Percentiles rank a stretch among this genome's conserved stretches.
These are phyloP conservation scores for Talaromyces funiculosus DNA, from an alignment of 2,329 filamentous ascomycete species.

Conservation along the genomic window DNA sequence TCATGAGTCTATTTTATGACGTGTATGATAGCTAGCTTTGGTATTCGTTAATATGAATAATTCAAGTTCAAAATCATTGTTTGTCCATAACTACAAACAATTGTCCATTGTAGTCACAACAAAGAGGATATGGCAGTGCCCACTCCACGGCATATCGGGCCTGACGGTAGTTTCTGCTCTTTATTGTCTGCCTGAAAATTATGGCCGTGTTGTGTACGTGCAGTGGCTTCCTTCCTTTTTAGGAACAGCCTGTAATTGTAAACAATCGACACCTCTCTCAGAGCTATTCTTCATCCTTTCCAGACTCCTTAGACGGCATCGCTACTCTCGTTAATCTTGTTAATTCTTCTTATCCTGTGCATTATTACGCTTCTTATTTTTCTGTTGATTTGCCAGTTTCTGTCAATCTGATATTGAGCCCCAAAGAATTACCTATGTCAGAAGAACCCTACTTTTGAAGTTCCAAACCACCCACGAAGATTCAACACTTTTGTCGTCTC, in stretches of 20 bases:
- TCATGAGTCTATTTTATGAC: neutral
- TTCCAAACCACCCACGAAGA: neutral
- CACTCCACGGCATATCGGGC: neutral
- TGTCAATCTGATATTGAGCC: neutral
- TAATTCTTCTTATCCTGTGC: neutral
- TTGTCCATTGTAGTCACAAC: neutral
- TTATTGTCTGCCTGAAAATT: neutral
- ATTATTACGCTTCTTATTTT: neutral
- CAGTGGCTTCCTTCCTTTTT: conserved; percentile 6
- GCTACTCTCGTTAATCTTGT: neutral
- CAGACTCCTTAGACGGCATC: neutral
- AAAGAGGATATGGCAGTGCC: neutral
- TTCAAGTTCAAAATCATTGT: neutral
- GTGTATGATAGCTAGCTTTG: neutral
- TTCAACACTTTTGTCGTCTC: neutral
- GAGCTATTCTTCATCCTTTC: neutral
- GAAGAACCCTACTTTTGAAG: neutral
- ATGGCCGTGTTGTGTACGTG: neutral
- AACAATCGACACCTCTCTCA: neutral
- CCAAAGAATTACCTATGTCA: neutral
- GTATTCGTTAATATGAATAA: neutral
- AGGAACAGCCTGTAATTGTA: neutral
- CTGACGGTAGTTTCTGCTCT: neutral
- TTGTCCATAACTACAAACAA: neutral
- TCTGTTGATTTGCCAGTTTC: neutral